Evolutionary conservation across 257 asterid species (phyloP).

Genomic region (Gardenia jasminoides): DNA sequence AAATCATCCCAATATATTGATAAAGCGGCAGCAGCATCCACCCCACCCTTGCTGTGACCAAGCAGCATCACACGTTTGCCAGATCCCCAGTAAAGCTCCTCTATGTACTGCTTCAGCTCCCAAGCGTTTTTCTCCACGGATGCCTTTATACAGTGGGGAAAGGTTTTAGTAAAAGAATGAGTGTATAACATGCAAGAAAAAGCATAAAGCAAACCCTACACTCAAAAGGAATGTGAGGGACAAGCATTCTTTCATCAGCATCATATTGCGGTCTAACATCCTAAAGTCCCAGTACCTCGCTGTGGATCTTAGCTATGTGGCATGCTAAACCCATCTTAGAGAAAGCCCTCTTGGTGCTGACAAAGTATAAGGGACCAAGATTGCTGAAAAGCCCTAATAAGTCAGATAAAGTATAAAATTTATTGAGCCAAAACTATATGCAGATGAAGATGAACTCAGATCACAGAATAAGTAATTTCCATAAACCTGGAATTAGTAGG

Average conservation of each 20-base stretch:
- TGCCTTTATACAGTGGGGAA: slow-evolving; percentile 46
- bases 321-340: slow-evolving; percentile 93
- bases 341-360: slow-evolving; percentile 75
- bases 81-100: slow-evolving; percentile 94
- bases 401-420: slow-evolving; percentile 18
- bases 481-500: slow-evolving; percentile 87
- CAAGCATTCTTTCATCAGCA: background rate
- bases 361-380: slow-evolving; percentile 82
- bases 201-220: background rate
- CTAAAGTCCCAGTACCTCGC: slow-evolving; percentile 54
- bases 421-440: background rate
- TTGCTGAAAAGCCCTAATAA: slow-evolving; percentile 87
- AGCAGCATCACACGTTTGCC: slow-evolving; percentile 87
- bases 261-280: background rate
- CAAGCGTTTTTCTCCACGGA: slow-evolving; percentile 90
- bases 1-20: slow-evolving; percentile 67
- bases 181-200: background rate
- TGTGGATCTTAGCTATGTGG: slow-evolving; percentile 89
- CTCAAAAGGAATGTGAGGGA: background rate
- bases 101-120: slow-evolving; percentile 88
- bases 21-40: slow-evolving; percentile 95
- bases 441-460: slow-evolving; percentile 11
- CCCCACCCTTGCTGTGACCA: slow-evolving; percentile 97
- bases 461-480: slow-evolving; percentile 4
- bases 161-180: slow-evolving; percentile 6